A percentile compares a stretch with the other conserved stretches of the same genome.
Evolutionary conservation across 1,139 yeast genomes (phyloP).

Genomic region (Yamadazyma buinensis): DNA sequence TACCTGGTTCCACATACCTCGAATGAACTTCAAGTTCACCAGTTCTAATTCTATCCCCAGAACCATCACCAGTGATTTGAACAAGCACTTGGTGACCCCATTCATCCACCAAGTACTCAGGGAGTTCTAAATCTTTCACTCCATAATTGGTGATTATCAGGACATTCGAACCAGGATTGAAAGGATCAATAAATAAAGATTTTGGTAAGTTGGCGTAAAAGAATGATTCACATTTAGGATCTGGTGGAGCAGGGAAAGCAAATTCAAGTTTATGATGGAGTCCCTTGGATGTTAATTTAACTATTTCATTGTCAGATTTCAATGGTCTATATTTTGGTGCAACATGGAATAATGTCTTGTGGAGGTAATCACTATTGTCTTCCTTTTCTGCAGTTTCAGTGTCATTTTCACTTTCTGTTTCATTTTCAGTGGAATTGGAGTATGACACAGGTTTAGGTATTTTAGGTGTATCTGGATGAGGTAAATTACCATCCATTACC

Average conservation of each 20-base stretch:
- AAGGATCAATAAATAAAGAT: conserved; percentile 39
- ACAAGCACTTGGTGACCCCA: conserved; percentile 44
- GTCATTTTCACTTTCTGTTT: conserved; percentile 1
- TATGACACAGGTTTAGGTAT: too few species aligned
- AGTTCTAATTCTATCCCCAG: too few species aligned
- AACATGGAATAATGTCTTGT: conserved; percentile 40
- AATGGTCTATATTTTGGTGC: conserved; percentile 37
- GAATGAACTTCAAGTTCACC: conserved; percentile 32
- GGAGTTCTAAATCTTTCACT: conserved; percentile 37
- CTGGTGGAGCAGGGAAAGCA: conserved; percentile 13
- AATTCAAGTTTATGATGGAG: conserved; percentile 32
- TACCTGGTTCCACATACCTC: conserved; percentile 34
- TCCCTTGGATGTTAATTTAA: conserved; percentile 25
- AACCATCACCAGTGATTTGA: conserved; percentile 18
- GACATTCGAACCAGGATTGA: conserved; percentile 28
- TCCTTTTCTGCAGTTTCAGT: background rate
- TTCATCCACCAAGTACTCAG: conserved; percentile 32
- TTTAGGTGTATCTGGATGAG: too few species aligned
- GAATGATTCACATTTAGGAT: conserved; percentile 27
- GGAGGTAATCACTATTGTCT: conserved; percentile 13
- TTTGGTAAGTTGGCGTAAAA: conserved; percentile 31
- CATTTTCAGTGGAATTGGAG: too few species aligned
- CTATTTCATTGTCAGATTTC: conserved; percentile 5
- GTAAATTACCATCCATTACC: conserved; percentile 11
- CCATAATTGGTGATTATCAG: conserved; percentile 30